These are phyloP conservation scores for Exophiala phaeomuriformis DNA, from an alignment of 2,329 filamentous ascomycete genomes.

Conservation along the genomic window DNA sequence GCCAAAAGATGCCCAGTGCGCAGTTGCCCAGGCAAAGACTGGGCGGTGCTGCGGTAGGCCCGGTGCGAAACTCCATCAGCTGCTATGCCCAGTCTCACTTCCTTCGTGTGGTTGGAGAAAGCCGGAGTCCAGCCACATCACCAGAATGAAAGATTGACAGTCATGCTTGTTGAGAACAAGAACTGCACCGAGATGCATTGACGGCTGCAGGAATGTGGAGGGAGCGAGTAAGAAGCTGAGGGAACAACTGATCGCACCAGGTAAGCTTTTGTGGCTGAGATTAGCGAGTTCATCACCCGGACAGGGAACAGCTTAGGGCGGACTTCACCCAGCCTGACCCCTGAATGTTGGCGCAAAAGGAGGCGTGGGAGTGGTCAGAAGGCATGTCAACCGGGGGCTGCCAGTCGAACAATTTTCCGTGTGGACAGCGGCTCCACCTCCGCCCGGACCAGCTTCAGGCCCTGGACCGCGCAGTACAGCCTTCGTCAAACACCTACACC, in stretches of 20 bases:
- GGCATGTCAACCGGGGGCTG: not conserved
- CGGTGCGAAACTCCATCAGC: not conserved
- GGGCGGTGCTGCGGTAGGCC: not conserved
- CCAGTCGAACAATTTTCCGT: not conserved
- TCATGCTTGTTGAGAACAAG: not conserved
- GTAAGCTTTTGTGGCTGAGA: slow-evolving; percentile 9
- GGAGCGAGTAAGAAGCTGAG: not conserved
- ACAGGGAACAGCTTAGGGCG: not conserved
- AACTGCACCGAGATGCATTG: not conserved
- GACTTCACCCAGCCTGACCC: not conserved
- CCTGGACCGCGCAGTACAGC: not conserved
- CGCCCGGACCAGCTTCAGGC: slow-evolving; percentile 5
- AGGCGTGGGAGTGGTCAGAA: not conserved
- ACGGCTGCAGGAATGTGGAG: not conserved
- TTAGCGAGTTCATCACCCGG: slow-evolving; percentile 4
- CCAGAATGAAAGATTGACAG: not conserved
- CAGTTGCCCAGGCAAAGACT: not conserved
- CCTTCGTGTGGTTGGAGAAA: not conserved
- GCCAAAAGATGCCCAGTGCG: not conserved
- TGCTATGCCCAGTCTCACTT: not conserved
- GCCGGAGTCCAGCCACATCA: not conserved
- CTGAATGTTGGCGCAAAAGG: not conserved
- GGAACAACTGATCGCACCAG: not conserved
- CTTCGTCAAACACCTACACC: not conserved
- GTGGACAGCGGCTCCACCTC: slow-evolving; percentile 1